phyloP scores from a whole-genome alignment of 2,329 filamentous ascomycete genomes.

The Xylaria sp. region DNA sequence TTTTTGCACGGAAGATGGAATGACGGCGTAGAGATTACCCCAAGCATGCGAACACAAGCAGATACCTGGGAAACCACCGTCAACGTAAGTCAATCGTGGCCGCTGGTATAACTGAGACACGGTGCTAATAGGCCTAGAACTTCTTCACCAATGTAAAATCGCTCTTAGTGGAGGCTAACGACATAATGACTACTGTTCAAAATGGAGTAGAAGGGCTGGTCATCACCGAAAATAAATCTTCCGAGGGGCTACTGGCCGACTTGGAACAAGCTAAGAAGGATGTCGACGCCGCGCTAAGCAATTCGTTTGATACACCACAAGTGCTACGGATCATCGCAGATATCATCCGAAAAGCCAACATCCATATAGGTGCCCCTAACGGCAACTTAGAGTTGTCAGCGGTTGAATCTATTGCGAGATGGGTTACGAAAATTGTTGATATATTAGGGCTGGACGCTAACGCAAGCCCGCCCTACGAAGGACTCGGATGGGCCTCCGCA shows the following conservation, averaged over 20 bases:
- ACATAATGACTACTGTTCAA: slow-evolving; percentile 42
- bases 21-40: slow-evolving; percentile 89
- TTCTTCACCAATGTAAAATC: slow-evolving; percentile 69
- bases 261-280: slow-evolving; percentile 66
- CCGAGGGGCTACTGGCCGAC: slow-evolving; percentile 51
- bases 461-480: slow-evolving; percentile 63
- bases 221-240: slow-evolving; percentile 48
- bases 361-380: slow-evolving; percentile 60
- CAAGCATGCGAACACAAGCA: slow-evolving; percentile 79
- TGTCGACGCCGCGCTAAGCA: slow-evolving; percentile 70
- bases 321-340: slow-evolving; percentile 83
- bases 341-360: slow-evolving; percentile 81
- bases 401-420: slow-evolving; percentile 71
- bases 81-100: slow-evolving; percentile 58
- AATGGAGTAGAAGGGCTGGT: slow-evolving; percentile 52
- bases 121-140: slow-evolving; percentile 53
- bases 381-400: slow-evolving; percentile 57
- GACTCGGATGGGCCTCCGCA: slow-evolving; percentile 64
- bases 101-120: neutral
- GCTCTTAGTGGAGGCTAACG: slow-evolving; percentile 58
- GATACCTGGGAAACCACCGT: slow-evolving; percentile 83
- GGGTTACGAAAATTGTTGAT: slow-evolving; percentile 84
- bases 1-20: slow-evolving; percentile 92
- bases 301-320: slow-evolving; percentile 87
- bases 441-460: slow-evolving; percentile 83